Evolutionary conservation across 345 rosid genomes (phyloP).

Genomic region (Euclidium syriacum): DNA sequence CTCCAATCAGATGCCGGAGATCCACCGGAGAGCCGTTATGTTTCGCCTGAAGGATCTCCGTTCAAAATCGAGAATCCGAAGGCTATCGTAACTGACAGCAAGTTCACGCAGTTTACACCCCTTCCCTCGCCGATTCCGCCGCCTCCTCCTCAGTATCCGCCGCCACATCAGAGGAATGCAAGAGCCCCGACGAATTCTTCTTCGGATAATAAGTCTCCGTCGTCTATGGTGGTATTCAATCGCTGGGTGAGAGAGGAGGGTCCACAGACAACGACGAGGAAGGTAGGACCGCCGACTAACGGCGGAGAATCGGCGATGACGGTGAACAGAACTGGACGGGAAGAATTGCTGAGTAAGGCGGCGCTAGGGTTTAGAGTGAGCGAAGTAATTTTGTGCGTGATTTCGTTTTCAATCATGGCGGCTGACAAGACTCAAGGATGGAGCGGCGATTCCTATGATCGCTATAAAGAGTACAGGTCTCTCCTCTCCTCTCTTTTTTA

Average conservation of each 20-base stretch:
- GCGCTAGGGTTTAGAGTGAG: conserved; percentile 64
- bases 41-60: conserved; percentile 60
- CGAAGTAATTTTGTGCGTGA: conserved; percentile 65
- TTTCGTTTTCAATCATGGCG: conserved; percentile 94
- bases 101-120: conserved; percentile 45
- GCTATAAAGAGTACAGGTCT: conserved; percentile 88
- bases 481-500: background rate
- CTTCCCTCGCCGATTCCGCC: conserved; percentile 31
- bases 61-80: conserved; percentile 45
- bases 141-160: conserved; percentile 28
- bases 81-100: conserved; percentile 48
- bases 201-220: conserved; percentile 15
- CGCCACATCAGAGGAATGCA: conserved; percentile 15
- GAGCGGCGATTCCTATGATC: conserved; percentile 97
- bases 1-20: conserved; percentile 65
- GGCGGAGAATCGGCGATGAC: conserved; percentile 26
- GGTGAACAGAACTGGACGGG: conserved; percentile 38
- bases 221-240: conserved; percentile 34
- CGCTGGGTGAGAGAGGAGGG: conserved; percentile 45
- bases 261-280: conserved; percentile 24
- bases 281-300: conserved; percentile 23
- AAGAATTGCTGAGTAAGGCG: conserved; percentile 34
- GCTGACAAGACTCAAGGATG: conserved; percentile 95
- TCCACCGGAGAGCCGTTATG: conserved; percentile 45
- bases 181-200: conserved; percentile 9